phyloP scores from a whole-genome alignment of 768 basidiomycete genomes.

The Podaxis pistillaris region DNA sequence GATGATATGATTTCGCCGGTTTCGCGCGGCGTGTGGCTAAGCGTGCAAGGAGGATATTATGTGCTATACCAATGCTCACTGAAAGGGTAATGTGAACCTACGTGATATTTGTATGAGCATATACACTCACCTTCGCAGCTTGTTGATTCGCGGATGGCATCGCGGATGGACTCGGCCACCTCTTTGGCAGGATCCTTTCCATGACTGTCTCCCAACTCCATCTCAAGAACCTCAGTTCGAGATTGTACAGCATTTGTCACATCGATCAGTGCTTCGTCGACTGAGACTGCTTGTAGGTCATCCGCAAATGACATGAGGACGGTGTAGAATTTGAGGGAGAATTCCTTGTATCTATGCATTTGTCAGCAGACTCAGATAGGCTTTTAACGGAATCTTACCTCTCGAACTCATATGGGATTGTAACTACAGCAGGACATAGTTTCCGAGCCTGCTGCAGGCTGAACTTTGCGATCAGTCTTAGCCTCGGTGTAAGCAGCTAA shows the following conservation, averaged over 20 bases:
- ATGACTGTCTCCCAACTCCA: slow-evolving; percentile 16
- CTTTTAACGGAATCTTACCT: slow-evolving; percentile 38
- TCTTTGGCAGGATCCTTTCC: slow-evolving; percentile 65
- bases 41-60: slow-evolving; percentile 91
- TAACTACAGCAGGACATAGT: slow-evolving; percentile 68
- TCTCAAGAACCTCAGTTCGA: slow-evolving; percentile 17
- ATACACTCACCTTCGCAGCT: slow-evolving; percentile 71
- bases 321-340: slow-evolving; percentile 88
- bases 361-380: neutral
- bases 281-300: slow-evolving; percentile 91
- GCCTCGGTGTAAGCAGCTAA: neutral
- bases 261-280: slow-evolving; percentile 94
- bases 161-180: slow-evolving; percentile 79
- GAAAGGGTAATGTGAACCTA: neutral
- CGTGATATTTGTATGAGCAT: neutral
- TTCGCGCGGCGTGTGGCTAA: slow-evolving; percentile 91
- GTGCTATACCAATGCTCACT: slow-evolving; percentile 92
- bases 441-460: slow-evolving; percentile 80
- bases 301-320: slow-evolving; percentile 89
- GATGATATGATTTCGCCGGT: slow-evolving; percentile 83
- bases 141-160: slow-evolving; percentile 74
- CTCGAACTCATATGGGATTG: slow-evolving; percentile 95
- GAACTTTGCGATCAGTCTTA: slow-evolving; percentile 11
- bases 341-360: slow-evolving; percentile 70
- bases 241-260: slow-evolving; percentile 59